Evolutionary conservation across 352 stramenopile genomes (phyloP).

Genomic region (Phytopythium delawarense): DNA sequence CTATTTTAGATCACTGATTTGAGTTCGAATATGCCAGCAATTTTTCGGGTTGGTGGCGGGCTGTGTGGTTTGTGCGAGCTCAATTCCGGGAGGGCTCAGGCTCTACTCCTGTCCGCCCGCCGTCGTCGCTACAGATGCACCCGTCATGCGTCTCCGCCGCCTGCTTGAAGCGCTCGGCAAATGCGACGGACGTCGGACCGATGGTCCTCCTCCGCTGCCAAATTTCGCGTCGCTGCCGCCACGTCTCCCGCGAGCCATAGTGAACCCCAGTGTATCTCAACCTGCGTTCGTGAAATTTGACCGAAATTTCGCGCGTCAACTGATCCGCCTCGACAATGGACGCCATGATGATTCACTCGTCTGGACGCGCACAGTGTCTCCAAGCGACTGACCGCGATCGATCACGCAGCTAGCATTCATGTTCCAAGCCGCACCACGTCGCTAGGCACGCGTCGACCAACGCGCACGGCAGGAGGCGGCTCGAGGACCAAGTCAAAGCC

Average conservation of each 20-base stretch:
- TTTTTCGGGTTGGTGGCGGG: slow-evolving; percentile 3
- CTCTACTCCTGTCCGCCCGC: too few relatives aligned
- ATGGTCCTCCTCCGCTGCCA: background rate
- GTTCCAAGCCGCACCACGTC: background rate
- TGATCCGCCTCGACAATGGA: background rate
- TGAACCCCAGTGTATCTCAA: background rate
- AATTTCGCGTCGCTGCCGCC: background rate
- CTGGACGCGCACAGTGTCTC: background rate
- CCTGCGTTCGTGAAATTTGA: background rate
- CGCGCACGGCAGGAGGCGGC: background rate
- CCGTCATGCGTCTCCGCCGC: background rate
- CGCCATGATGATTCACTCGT: background rate
- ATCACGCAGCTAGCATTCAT: background rate
- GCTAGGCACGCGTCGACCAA: too few relatives aligned
- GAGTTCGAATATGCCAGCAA: background rate
- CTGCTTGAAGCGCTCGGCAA: background rate
- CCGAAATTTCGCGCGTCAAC: background rate
- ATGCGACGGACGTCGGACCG: background rate
- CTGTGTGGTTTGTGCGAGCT: background rate
- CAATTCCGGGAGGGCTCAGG: too few relatives aligned
- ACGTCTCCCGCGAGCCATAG: background rate
- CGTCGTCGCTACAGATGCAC: background rate
- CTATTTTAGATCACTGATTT: background rate
- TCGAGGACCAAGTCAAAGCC: background rate
- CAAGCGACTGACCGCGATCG: background rate